Conservation (phyloP, 2,329 filamentous ascomycete genomes). For the Sporothrix protearum region DNA sequence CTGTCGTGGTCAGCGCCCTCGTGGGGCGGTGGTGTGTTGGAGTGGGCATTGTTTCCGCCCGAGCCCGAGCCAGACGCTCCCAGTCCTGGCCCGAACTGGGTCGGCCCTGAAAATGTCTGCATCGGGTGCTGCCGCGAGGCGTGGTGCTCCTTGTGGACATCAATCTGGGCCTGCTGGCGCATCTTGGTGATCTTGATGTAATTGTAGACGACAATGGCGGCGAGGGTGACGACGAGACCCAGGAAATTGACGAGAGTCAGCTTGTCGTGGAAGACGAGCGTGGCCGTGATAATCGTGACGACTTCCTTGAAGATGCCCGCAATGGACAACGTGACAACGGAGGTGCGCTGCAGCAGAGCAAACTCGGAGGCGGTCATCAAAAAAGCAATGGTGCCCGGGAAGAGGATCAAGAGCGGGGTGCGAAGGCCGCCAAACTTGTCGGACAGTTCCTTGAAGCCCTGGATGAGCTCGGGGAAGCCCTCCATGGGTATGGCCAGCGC, state of each 20-base stretch:
- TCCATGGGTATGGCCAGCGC: slow-evolving; percentile 82
- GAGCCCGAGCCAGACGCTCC: neutral
- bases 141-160: slow-evolving; percentile 44
- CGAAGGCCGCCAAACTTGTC: slow-evolving; percentile 64
- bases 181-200: slow-evolving; percentile 91
- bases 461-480: slow-evolving; percentile 64
- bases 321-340: slow-evolving; percentile 91
- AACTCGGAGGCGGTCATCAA: slow-evolving; percentile 97
- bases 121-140: slow-evolving; percentile 2
- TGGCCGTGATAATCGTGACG: slow-evolving; percentile 86
- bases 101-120: neutral
- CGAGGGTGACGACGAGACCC: slow-evolving; percentile 82
- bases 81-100: neutral
- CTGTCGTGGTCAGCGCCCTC: slow-evolving; percentile 21
- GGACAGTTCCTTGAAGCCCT: slow-evolving; percentile 62
- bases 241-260: slow-evolving; percentile 84
- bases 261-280: slow-evolving; percentile 81
- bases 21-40: slow-evolving; percentile 11
- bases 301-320: slow-evolving; percentile 99
- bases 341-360: slow-evolving; percentile 88
- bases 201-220: slow-evolving; percentile 85
- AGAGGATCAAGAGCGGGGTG: slow-evolving; percentile 72
- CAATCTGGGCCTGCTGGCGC: slow-evolving; percentile 66
- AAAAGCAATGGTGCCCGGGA: slow-evolving; percentile 88
- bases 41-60: neutral